A percentile compares a stretch with the other conserved stretches of the same genome.
phyloP scores from a whole-genome alignment of 768 basidiomycete species.

The Mycena maculata region DNA sequence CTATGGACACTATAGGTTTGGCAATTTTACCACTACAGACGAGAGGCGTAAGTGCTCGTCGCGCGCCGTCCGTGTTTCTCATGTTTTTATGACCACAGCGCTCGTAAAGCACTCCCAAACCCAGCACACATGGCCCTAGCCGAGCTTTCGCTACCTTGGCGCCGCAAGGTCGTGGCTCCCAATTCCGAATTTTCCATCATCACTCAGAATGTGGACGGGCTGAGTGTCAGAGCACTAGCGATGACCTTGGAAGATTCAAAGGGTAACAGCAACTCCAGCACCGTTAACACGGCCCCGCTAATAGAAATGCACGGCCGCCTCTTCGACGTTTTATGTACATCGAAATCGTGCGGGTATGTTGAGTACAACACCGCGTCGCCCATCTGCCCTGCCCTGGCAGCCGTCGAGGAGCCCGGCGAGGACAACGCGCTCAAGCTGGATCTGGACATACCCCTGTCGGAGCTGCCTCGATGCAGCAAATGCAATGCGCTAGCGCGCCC shows the following conservation, averaged over 20 bases:
- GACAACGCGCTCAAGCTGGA: slow-evolving; percentile 42
- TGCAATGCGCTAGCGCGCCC: slow-evolving; percentile 60
- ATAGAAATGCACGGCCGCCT: slow-evolving; percentile 75
- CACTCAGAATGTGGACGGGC: slow-evolving; percentile 74
- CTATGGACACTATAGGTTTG: no score
- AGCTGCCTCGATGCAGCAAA: slow-evolving; percentile 57
- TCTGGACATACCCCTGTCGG: slow-evolving; percentile 49
- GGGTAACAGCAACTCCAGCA: slow-evolving; percentile 12
- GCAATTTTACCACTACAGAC: slow-evolving; percentile 77
- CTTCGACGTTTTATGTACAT: slow-evolving; percentile 65
- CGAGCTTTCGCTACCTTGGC: slow-evolving; percentile 52
- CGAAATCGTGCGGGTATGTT: slow-evolving; percentile 50
- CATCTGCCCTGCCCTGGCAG: slow-evolving; percentile 56
- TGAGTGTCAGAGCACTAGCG: slow-evolving; percentile 55
- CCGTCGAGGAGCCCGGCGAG: slow-evolving; percentile 56
- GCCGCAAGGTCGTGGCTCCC: slow-evolving; percentile 54
- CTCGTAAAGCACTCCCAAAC: slow-evolving; percentile 61
- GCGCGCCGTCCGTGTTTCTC: slow-evolving; percentile 2
- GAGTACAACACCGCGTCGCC: slow-evolving; percentile 56
- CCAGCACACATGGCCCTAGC: slow-evolving; percentile 67
- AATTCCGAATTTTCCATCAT: slow-evolving; percentile 60
- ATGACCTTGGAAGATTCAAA: slow-evolving; percentile 34
- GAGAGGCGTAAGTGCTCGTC: slow-evolving; percentile 55
- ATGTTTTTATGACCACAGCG: slow-evolving; percentile 49
- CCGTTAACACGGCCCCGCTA: slow-evolving; percentile 41